A percentile compares a stretch with the other conserved stretches of the same genome.
Evolutionary conservation across 2,329 filamentous ascomycete species (phyloP).

Genomic region (Phialophora verrucosa): DNA sequence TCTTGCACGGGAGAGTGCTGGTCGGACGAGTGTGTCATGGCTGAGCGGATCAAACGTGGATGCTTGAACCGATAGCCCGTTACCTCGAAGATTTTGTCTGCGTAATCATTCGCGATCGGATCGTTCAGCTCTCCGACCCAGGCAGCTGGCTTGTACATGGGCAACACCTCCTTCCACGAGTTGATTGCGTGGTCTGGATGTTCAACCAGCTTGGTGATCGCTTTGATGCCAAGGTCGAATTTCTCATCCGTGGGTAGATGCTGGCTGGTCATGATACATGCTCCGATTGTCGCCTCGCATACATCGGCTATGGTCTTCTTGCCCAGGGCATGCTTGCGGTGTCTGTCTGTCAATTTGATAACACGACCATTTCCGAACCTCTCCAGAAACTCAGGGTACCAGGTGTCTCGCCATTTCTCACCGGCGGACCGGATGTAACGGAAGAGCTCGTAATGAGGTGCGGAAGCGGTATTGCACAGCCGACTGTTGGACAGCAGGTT

Average conservation of each 20-base stretch:
- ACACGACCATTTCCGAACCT: slow-evolving; percentile 70
- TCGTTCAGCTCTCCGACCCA: slow-evolving; percentile 48
- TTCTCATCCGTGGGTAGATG: slow-evolving; percentile 45
- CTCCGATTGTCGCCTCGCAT: slow-evolving; percentile 91
- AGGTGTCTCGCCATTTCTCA: slow-evolving; percentile 73
- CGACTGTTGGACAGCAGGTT: slow-evolving; percentile 88
- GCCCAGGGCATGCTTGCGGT: slow-evolving; percentile 68
- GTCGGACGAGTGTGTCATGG: slow-evolving; percentile 87
- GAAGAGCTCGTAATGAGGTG: slow-evolving; percentile 65
- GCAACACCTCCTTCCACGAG: slow-evolving; percentile 74
- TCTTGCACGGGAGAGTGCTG: slow-evolving; percentile 78
- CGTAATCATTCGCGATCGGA: slow-evolving; percentile 72
- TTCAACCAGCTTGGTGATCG: slow-evolving; percentile 66
- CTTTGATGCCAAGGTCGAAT: slow-evolving; percentile 66
- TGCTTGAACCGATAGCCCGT: slow-evolving; percentile 72
- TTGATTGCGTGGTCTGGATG: slow-evolving; percentile 72
- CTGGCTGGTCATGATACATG: slow-evolving; percentile 68
- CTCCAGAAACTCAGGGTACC: slow-evolving; percentile 84
- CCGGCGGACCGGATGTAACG: slow-evolving; percentile 78
- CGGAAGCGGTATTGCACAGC: slow-evolving; percentile 75
- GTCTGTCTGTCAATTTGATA: slow-evolving; percentile 43
- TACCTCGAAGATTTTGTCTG: slow-evolving; percentile 65
- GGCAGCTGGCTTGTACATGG: slow-evolving; percentile 33
- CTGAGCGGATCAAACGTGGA: slow-evolving; percentile 77
- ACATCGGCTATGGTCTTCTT: slow-evolving; percentile 95